These are phyloP conservation scores for Ogataea paradorogensis DNA, from an alignment of 805 yeast genomes.

Conservation along the genomic window DNA sequence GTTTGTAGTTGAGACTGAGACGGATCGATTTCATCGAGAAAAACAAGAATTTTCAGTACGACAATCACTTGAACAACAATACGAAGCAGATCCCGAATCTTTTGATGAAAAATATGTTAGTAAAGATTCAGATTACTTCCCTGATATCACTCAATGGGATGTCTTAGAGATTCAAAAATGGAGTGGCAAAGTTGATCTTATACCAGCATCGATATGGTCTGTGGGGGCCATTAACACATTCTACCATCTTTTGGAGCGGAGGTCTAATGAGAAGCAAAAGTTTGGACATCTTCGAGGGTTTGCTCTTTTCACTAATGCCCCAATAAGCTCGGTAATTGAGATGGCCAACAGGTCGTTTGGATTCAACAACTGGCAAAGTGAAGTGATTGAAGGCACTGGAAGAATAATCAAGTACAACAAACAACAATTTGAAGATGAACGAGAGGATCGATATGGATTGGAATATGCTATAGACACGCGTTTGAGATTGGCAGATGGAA, in stretches of 20 bases:
- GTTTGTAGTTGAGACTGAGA: conserved; percentile 9
- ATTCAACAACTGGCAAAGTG: conserved; percentile 48
- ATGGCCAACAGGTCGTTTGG: conserved; percentile 51
- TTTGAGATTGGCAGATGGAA: conserved; percentile 43
- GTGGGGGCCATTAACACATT: conserved; percentile 21
- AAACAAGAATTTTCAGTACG: conserved; percentile 1
- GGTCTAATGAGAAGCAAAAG: conserved; percentile 13
- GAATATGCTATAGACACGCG: conserved; percentile 30
- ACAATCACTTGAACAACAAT: conserved; percentile 10
- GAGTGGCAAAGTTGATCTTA: conserved; percentile 15
- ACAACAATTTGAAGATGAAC: conserved; percentile 19
- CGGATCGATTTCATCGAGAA: conserved; percentile 1
- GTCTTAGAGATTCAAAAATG: conserved; percentile 24
- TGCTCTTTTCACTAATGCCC: conserved; percentile 20
- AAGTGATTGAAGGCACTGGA: conserved; percentile 28
- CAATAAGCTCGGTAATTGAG: conserved; percentile 27
- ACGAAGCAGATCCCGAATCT: neutral
- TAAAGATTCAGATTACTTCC: conserved; percentile 17
- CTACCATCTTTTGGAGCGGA: conserved; percentile 15
- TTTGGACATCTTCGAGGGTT: conserved; percentile 7
- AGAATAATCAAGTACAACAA: conserved; percentile 12
- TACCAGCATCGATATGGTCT: conserved; percentile 30
- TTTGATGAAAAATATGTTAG: neutral
- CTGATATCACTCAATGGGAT: conserved; percentile 20
- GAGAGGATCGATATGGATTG: conserved; percentile 17